These are phyloP conservation scores for Monosporascus sp. DNA, from an alignment of 2,329 filamentous ascomycete species.

Conservation along the genomic window DNA sequence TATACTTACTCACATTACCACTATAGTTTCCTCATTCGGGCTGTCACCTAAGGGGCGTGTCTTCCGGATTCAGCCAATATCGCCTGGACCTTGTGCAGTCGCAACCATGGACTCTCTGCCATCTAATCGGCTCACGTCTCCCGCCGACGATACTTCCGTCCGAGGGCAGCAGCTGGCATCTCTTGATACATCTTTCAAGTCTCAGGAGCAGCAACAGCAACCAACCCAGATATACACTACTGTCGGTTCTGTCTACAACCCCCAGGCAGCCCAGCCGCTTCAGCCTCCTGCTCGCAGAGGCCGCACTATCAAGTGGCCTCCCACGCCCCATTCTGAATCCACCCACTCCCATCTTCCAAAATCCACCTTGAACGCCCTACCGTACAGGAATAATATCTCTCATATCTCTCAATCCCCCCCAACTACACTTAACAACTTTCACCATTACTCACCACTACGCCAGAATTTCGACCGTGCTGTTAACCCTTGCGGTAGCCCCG, in stretches of 20 bases:
- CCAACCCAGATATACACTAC: conserved; percentile 42
- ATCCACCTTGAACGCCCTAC: conserved; percentile 29
- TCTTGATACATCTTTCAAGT: background rate
- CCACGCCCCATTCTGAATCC: conserved; percentile 2
- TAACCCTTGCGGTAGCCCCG: conserved; percentile 28
- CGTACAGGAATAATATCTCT: conserved; percentile 23
- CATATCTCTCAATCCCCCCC: conserved; percentile 12
- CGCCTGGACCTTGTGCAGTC: background rate
- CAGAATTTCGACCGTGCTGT: conserved; percentile 49
- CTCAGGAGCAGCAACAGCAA: conserved; percentile 2
- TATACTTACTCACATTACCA: too few relatives aligned
- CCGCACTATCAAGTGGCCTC: conserved; percentile 37
- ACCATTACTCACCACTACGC: conserved; percentile 47
- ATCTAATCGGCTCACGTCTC: background rate
- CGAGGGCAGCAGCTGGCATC: background rate
- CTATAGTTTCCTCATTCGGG: too few relatives aligned
- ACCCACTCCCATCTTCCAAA: conserved; percentile 27
- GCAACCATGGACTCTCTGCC: background rate
- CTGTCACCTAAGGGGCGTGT: too few relatives aligned
- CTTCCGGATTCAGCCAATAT: background rate
- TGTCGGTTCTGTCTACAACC: conserved; percentile 51
- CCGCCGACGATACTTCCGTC: background rate
- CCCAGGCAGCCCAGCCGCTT: conserved; percentile 38
- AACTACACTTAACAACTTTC: conserved; percentile 20
- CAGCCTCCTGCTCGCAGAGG: conserved; percentile 48